Percentiles rank a stretch among this genome's conserved stretches.
Evolutionary conservation across 2,329 filamentous ascomycete genomes (phyloP).

Genomic region (Penicillium frequentans): DNA sequence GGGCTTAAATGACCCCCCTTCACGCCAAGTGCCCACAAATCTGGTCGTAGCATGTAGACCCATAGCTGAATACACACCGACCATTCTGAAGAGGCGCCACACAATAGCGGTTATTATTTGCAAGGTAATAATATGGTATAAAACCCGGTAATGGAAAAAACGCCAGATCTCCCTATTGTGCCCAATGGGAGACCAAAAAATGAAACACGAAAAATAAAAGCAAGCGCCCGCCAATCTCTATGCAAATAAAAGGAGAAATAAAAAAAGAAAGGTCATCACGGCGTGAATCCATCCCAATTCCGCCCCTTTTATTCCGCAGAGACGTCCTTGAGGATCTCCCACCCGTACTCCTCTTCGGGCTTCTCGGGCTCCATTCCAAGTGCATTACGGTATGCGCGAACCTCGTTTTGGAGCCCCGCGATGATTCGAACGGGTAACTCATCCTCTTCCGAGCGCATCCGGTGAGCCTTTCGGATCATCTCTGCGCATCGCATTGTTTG

Average conservation of each 20-base stretch:
- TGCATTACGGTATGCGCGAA: slow-evolving; percentile 48
- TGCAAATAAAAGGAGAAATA: slow-evolving; percentile 1
- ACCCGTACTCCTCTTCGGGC: slow-evolving; percentile 51
- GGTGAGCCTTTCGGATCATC: slow-evolving; percentile 51
- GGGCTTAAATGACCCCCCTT: background rate
- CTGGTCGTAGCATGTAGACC: background rate
- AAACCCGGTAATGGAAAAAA: background rate
- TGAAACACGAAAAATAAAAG: background rate
- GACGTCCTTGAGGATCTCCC: slow-evolving; percentile 48
- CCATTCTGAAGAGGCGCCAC: background rate
- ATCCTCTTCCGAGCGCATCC: slow-evolving; percentile 50
- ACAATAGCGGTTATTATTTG: background rate
- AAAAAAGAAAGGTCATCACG: slow-evolving; percentile 11
- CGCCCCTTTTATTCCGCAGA: slow-evolving; percentile 30
- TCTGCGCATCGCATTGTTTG: slow-evolving; percentile 49
- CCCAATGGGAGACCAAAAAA: too few relatives aligned
- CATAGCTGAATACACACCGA: background rate
- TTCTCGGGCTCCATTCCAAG: slow-evolving; percentile 50
- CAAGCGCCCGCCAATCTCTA: slow-evolving; percentile 1
- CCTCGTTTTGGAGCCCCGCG: slow-evolving; percentile 50
- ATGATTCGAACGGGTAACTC: slow-evolving; percentile 45
- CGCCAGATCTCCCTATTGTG: background rate
- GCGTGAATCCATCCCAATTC: slow-evolving; percentile 7
- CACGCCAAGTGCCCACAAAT: background rate
- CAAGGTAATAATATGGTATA: background rate